Base-by-base conservation (phyloP, 371 early-diverging fungal species). In the Actinomucor elegans region DNA sequence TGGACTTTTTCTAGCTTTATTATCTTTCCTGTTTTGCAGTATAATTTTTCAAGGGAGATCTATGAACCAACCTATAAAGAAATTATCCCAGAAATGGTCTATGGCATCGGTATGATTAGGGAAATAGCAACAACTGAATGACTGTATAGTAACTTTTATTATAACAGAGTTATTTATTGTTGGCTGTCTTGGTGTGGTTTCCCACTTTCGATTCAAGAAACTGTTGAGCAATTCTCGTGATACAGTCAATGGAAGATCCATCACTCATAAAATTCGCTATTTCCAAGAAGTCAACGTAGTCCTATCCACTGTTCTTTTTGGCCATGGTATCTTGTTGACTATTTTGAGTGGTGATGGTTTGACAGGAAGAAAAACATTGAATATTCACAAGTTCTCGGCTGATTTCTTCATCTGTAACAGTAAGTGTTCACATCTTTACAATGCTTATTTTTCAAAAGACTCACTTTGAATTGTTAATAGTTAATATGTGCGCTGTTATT, bases 381-480 rank as follows among this genome's bases (percentile, higher is more conserved):
- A 73, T 45, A 44, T 37, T 0, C 77, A 77, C 55, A 77, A 77
- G 28, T 77, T 77, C 36, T 59, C 71, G 2, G 73, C 77, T 1
- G 77, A 77, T 50, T 67, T 77, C 14, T 55, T 77, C 28, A 77
- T 77, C 26, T 77, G 77, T 37, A 73, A 75, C 52, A 73, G 73
- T 73, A 73, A 52, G 60, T 56, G 17, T 11, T 0, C 24, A 2
- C 4, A 26, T 15, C 4, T 23, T 21, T 14, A 17, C n/a, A 6
- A n/a, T n/a, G n/a, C 40, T 18, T 1, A 17, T 20, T 9, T 27
- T 20, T 33, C 4, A 20, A 15, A 18, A 15, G 18, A 35, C 27
- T 12, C 6, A 5, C 21, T 17, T 29, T 44, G 8, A 32, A 17
- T 14, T 12, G 17, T 21, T 23, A 10, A n/a, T 47, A 63, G 63